phyloP scores from a whole-genome alignment of 805 yeast species.

The Myxozyma lipomycoides region DNA sequence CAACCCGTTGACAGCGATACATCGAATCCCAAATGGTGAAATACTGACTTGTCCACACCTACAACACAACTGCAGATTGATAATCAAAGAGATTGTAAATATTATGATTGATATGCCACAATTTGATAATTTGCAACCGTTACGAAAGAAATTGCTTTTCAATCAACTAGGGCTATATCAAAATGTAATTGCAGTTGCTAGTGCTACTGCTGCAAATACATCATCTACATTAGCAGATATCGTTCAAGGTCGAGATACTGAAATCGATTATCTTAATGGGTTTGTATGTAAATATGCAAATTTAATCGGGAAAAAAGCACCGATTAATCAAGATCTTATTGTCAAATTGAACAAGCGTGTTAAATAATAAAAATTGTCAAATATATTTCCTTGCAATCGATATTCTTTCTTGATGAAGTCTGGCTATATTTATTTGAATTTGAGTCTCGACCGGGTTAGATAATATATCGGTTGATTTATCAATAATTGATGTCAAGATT shows the following conservation, averaged over 20 bases:
- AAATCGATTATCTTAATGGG: conserved; percentile 81
- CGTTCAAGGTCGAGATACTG: conserved; percentile 52
- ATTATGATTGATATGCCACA: conserved; percentile 10
- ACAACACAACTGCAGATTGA: neutral
- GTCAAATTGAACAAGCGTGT: neutral
- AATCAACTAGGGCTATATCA: conserved; percentile 38
- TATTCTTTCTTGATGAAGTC: conserved; percentile 7
- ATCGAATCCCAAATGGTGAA: conserved; percentile 76
- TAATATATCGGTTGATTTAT: neutral
- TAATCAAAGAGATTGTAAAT: conserved; percentile 40
- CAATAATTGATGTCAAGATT: neutral
- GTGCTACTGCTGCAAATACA: conserved; percentile 53
- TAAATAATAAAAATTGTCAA: neutral
- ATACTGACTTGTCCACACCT: conserved; percentile 40
- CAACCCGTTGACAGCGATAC: conserved; percentile 74
- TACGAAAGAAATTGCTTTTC: conserved; percentile 4
- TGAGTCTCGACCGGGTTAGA: neutral
- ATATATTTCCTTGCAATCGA: neutral
- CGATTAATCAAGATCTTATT: neutral
- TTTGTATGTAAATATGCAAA: conserved; percentile 32
- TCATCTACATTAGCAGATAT: conserved; percentile 73
- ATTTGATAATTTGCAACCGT: conserved; percentile 5
- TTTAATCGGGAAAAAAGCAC: conserved; percentile 4
- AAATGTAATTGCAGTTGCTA: conserved; percentile 42
- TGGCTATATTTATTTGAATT: neutral